phyloP scores from a whole-genome alignment of 2,329 filamentous ascomycete genomes.

The Aspergillus costaricaensis region DNA sequence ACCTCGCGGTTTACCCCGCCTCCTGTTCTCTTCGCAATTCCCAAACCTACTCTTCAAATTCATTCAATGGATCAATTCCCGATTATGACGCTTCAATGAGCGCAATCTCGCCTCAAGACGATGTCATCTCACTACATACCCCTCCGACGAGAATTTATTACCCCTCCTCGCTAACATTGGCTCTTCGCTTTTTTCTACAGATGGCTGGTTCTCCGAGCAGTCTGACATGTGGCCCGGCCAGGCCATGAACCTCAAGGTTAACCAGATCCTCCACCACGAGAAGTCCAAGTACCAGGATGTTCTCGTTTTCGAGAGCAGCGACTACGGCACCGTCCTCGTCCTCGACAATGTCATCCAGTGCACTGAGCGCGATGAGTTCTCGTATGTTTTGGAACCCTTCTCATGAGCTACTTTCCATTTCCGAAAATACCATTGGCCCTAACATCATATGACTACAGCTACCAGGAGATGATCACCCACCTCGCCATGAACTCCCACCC shows the following conservation, averaged over 20 bases:
- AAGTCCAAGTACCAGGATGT: constrained; percentile 99
- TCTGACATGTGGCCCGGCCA: constrained; percentile 99
- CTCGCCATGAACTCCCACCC: constrained; percentile 98
- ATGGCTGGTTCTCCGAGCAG: constrained; percentile 99
- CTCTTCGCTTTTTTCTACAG: constrained; percentile 50
- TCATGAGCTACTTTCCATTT: not conserved
- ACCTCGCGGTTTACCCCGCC: constrained; percentile 22
- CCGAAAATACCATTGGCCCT: not conserved
- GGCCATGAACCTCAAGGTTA: constrained; percentile 97
- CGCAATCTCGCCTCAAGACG: not conserved
- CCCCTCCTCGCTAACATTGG: constrained; percentile 9
- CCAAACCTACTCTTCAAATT: not conserved
- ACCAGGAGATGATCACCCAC: constrained; percentile 99
- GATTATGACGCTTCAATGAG: not conserved
- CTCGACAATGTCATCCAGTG: constrained; percentile 99
- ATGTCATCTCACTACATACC: not conserved
- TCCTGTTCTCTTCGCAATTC: not conserved
- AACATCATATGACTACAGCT: constrained; percentile 46
- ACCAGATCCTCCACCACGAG: constrained; percentile 97
- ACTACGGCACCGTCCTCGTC: constrained; percentile 94
- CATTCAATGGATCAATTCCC: constrained; percentile 5
- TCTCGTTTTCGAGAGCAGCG: constrained; percentile 95
- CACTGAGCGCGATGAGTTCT: constrained; percentile 98
- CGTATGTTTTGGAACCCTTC: constrained; percentile 51
- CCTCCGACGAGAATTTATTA: not conserved